phyloP scores from a whole-genome alignment of 2,329 filamentous ascomycete species.

The Periglandula ipomoeae region DNA sequence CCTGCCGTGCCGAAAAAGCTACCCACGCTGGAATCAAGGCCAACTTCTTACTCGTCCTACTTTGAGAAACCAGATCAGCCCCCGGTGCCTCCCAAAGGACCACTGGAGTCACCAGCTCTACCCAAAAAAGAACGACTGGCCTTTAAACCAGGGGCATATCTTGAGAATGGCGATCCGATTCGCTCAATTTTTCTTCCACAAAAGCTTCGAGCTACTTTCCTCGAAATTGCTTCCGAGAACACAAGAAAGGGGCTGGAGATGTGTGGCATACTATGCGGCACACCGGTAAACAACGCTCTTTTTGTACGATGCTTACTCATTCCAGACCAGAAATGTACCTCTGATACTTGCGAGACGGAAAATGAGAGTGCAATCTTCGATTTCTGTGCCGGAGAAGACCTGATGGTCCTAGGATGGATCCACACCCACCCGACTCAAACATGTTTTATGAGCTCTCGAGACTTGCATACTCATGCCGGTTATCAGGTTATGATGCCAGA shows the following conservation, averaged over 20 bases:
- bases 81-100: slow-evolving; percentile 21
- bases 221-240: slow-evolving; percentile 65
- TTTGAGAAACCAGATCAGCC: slow-evolving; percentile 8
- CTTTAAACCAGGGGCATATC: slow-evolving; percentile 65
- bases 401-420: slow-evolving; percentile 91
- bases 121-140: slow-evolving; percentile 55
- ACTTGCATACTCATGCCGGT: slow-evolving; percentile 86
- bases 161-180: slow-evolving; percentile 81
- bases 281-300: slow-evolving; percentile 82
- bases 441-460: slow-evolving; percentile 93
- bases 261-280: slow-evolving; percentile 89
- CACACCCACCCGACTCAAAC: slow-evolving; percentile 95
- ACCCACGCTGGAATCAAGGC: slow-evolving; percentile 9
- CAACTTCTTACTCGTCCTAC: slow-evolving; percentile 7
- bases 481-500: slow-evolving; percentile 97
- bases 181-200: slow-evolving; percentile 81
- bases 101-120: slow-evolving; percentile 15
- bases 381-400: slow-evolving; percentile 74
- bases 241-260: slow-evolving; percentile 81
- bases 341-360: slow-evolving; percentile 89
- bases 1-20: slow-evolving; percentile 22
- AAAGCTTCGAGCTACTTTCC: slow-evolving; percentile 63
- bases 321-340: slow-evolving; percentile 80
- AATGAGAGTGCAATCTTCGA: slow-evolving; percentile 81
- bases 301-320: slow-evolving; percentile 86